phyloP scores from a whole-genome alignment of 306 rosid genomes.

The Clitoria ternatea region DNA sequence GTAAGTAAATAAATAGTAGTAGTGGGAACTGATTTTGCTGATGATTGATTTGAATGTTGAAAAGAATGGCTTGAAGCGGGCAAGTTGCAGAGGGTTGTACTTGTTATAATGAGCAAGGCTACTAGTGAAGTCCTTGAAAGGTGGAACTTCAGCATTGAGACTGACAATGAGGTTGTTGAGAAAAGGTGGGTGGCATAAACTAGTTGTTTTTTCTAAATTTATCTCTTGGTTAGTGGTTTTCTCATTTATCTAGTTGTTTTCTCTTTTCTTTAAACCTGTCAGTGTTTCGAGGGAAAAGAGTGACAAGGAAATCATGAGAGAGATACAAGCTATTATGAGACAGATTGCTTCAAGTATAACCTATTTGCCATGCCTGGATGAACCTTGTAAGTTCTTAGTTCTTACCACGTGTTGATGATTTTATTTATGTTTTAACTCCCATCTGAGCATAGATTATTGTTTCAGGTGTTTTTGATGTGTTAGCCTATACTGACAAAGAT shows the following conservation, averaged over 20 bases:
- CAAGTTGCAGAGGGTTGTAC: slow-evolving; percentile 91
- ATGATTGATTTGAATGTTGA: slow-evolving; percentile 25
- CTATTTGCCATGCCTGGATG: slow-evolving; percentile 96
- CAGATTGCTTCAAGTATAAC: slow-evolving; percentile 99
- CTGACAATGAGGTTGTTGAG: slow-evolving; percentile 80
- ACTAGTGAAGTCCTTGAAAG: slow-evolving; percentile 87
- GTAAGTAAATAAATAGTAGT: not conserved
- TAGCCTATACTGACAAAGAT: slow-evolving; percentile 95
- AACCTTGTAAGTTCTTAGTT: slow-evolving; percentile 83
- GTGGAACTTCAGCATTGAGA: slow-evolving; percentile 98
- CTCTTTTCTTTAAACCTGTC: not conserved
- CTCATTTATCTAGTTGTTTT: not conserved
- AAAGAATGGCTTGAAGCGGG: slow-evolving; percentile 99
- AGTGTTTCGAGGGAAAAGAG: slow-evolving; percentile 91
- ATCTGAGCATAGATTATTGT: not conserved
- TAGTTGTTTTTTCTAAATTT: not conserved
- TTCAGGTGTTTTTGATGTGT: slow-evolving; percentile 90
- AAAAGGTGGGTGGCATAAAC: slow-evolving; percentile 67
- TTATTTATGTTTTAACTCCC: not conserved
- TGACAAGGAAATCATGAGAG: slow-evolving; percentile 98
- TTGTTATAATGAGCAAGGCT: slow-evolving; percentile 62
- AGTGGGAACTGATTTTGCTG: too few relatives aligned
- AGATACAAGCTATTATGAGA: slow-evolving; percentile 97
- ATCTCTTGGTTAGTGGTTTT: not conserved
- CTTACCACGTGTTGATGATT: not conserved